Percentiles rank a stretch among this genome's conserved stretches.
These are phyloP conservation scores for Talaromyces rugulosus DNA, from an alignment of 2,329 filamentous ascomycete species.

Conservation along the genomic window DNA sequence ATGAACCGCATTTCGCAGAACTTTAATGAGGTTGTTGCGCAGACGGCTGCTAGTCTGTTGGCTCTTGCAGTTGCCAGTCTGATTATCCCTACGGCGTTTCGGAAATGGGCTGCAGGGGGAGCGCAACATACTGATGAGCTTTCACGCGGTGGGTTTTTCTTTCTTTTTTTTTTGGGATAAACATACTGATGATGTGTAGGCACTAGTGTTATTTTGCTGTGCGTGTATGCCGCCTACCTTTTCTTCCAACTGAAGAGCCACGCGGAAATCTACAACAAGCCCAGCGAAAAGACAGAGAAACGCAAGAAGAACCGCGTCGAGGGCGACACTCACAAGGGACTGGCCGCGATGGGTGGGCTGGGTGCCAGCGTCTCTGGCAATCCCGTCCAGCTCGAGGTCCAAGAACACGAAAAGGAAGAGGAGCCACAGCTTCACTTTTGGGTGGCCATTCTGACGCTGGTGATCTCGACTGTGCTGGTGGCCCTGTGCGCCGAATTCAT, in stretches of 20 bases:
- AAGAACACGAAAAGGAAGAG: slow-evolving; percentile 44
- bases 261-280: slow-evolving; percentile 70
- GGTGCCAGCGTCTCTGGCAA: slow-evolving; percentile 48
- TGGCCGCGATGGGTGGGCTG: slow-evolving; percentile 52
- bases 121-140: slow-evolving; percentile 11
- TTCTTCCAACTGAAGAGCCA: slow-evolving; percentile 91
- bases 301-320: slow-evolving; percentile 38
- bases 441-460: slow-evolving; percentile 69
- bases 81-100: slow-evolving; percentile 87
- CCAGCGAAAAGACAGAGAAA: slow-evolving; percentile 72
- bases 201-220: slow-evolving; percentile 71
- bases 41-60: slow-evolving; percentile 78
- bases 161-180: background rate
- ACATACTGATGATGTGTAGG: slow-evolving; percentile 14
- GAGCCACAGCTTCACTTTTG: slow-evolving; percentile 68
- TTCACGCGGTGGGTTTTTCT: slow-evolving; percentile 8
- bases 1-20: slow-evolving; percentile 73
- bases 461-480: slow-evolving; percentile 70
- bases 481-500: slow-evolving; percentile 70
- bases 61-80: slow-evolving; percentile 74
- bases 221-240: slow-evolving; percentile 80
- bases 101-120: slow-evolving; percentile 47
- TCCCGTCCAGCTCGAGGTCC: slow-evolving; percentile 44
- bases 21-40: slow-evolving; percentile 89
- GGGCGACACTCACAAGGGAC: slow-evolving; percentile 46